Base-by-base conservation (phyloP, 768 basidiomycete species). In the Tricholoma bakamatsutake region DNA sequence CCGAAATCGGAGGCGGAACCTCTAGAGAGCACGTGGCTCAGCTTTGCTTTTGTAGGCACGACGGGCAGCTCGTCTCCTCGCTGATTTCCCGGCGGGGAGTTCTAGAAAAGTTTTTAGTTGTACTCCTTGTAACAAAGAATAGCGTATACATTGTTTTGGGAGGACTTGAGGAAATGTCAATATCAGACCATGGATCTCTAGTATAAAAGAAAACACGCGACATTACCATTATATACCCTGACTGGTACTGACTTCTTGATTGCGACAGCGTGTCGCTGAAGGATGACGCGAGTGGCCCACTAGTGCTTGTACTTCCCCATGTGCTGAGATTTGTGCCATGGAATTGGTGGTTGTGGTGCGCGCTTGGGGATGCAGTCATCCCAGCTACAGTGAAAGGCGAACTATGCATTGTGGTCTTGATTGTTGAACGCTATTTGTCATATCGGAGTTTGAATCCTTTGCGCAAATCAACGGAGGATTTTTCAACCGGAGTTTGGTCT, bases 191-290 rank as follows among this genome's bases (percentile, higher is more conserved):
- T 0, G 31, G 1, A 24, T 10, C 17, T 31, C 11, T 13, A 31
- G 4, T n/a, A 27, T 30, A 15, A 47, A 6, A 27, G 5, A 3
- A 54, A 28, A 52, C 9, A 57, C 30, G 45, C 47, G 37, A 62
- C 83, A 56, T n/a, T 48, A 90, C 89, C 84, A 92, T 80, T 52
- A 92, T 75, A 67, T 90, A 92, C 3, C 89, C 89, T 34, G 87
- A 77, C 63, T 90, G 89, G 66, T 91, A 91, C 61, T 87, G 87
- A 53, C 84, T 82, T 60, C 87, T 77, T 3, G 86, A 83, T 68
- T 88, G 87, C 8, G 84, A 79, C 51, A 90, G 76, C 12, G 82
- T 77, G 60, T 89, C 87, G n/a, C 77, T 76, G 56, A 87, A 77
- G 21, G 82, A 77, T n/a, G 76, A 68, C 3, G 76, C 69, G 17